These are phyloP conservation scores for Zelopaecilomyces penicillatus DNA, from an alignment of 2,329 filamentous ascomycete species.

Conservation along the genomic window DNA sequence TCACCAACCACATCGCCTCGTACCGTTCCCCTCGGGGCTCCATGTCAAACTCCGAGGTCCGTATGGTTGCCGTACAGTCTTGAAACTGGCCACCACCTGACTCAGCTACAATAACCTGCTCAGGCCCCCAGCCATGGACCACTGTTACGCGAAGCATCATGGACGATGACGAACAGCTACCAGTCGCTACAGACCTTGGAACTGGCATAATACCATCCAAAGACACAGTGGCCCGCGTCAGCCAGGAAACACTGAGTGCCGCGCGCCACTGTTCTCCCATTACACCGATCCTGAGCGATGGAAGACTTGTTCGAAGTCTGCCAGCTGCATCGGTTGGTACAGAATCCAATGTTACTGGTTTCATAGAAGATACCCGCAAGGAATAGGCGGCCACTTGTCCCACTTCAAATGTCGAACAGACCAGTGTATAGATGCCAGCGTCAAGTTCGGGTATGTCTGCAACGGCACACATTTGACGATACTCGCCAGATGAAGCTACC, in stretches of 20 bases:
- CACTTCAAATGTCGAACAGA: slow-evolving; percentile 84
- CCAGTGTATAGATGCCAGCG: slow-evolving; percentile 72
- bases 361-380: slow-evolving; percentile 62
- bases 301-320: slow-evolving; percentile 53
- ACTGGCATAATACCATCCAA: slow-evolving; percentile 22
- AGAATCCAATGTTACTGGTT: slow-evolving; percentile 45
- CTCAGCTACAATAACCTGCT: slow-evolving; percentile 54
- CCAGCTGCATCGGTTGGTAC: slow-evolving; percentile 71
- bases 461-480: slow-evolving; percentile 69
- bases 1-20: slow-evolving; percentile 66
- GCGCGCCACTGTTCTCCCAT: slow-evolving; percentile 32
- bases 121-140: slow-evolving; percentile 63
- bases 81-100: slow-evolving; percentile 68
- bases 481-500: slow-evolving; percentile 77
- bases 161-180: slow-evolving; percentile 32
- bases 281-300: slow-evolving; percentile 43
- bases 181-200: slow-evolving; percentile 12
- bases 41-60: slow-evolving; percentile 67
- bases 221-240: slow-evolving; percentile 47
- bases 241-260: slow-evolving; percentile 30
- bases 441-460: slow-evolving; percentile 54
- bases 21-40: slow-evolving; percentile 49
- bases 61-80: slow-evolving; percentile 56
- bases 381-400: slow-evolving; percentile 68
- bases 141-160: slow-evolving; percentile 59